Base-by-base conservation (phyloP, 495 filamentous ascomycete species). In the Mytilinidion resinicola region DNA sequence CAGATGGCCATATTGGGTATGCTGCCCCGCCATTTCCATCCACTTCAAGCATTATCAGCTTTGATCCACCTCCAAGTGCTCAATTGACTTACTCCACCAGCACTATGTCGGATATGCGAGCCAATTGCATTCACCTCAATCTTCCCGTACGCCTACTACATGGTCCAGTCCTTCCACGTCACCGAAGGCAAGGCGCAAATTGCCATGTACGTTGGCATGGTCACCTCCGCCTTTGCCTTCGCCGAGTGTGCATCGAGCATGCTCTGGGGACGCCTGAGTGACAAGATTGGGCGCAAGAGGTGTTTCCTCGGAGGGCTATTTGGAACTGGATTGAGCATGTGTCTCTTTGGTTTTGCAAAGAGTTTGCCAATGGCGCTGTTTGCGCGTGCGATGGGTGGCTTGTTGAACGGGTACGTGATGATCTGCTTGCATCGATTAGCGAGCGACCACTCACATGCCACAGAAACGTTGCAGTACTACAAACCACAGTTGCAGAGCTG, bases 91-190 rank as follows among this genome's bases (percentile, higher is more conserved):
- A 47, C 30, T 8, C 19, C 39, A 50, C 50, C 65, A 97, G 93
- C 91, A 36, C 73, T 96, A 61, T 95, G 90, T 69, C 85, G 93
- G 64, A 95, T 99, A 72, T 96, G 90, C 78, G 93, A 99, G 72
- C 93, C 93, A 47, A 96, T 99, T 71, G 95, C 93, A 9, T 97
- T 99, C 79, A 97, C 96, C 88, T 96, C 91, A 51, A 96, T 99
- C 64, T 97, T 99, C 69, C 95, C 93, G 3, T 99, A 99, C 69
- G 91, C 92, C 67, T 99, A 96, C 75, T 93, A 86, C 76, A 99
- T 99, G 93, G 88, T 97, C 48, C 79, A 88, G 64, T 89, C 88
- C 37, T 99, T 99, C 74, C 76, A 88, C 62, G 85, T 93, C 71
- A 88, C 90, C 44, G 70, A 86, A 57, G 85, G 89, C 66, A 79